Percentiles rank a stretch among this genome's conserved stretches.
These are phyloP conservation scores for Medicago ruthenica DNA, from an alignment of 306 rosid species.

Conservation along the genomic window DNA sequence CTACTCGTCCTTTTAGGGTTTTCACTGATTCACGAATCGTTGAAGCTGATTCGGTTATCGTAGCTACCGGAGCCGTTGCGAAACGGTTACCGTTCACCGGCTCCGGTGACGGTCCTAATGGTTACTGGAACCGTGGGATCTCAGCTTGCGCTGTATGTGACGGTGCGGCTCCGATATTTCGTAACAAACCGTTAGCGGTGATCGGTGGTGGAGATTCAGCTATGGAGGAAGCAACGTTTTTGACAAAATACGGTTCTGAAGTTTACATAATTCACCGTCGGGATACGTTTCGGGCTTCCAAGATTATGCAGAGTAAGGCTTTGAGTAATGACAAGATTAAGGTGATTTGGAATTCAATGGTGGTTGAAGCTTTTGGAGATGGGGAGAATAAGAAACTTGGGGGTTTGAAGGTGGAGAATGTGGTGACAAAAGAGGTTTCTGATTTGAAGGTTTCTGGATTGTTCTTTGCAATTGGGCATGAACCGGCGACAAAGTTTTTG, in stretches of 20 bases:
- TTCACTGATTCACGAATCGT: constrained; percentile 62
- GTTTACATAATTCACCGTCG: constrained; percentile 79
- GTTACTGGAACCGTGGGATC: constrained; percentile 86
- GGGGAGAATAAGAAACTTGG: constrained; percentile 56
- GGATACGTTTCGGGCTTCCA: constrained; percentile 80
- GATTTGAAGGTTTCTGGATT: constrained; percentile 77
- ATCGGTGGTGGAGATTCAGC: constrained; percentile 93
- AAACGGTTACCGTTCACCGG: constrained; percentile 67
- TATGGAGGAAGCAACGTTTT: constrained; percentile 86
- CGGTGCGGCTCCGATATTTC: constrained; percentile 84
- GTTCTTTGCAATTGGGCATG: constrained; percentile 90
- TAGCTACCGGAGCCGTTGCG: constrained; percentile 91
- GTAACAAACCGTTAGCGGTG: constrained; percentile 73
- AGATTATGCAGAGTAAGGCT: constrained; percentile 79
- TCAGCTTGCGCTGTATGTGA: constrained; percentile 90
- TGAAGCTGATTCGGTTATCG: constrained; percentile 61
- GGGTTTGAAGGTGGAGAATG: constrained; percentile 71
- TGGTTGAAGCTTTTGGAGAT: constrained; percentile 67
- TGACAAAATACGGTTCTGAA: constrained; percentile 77
- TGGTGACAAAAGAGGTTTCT: constrained; percentile 57
- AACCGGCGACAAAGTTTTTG: constrained; percentile 83
- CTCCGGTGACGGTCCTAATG: constrained; percentile 64
- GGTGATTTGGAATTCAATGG: constrained; percentile 76
- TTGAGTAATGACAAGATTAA: constrained; percentile 65
- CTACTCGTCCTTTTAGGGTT: constrained; percentile 63